Base-by-base conservation (phyloP, 768 basidiomycete species). In the Lactarius quietus region DNA sequence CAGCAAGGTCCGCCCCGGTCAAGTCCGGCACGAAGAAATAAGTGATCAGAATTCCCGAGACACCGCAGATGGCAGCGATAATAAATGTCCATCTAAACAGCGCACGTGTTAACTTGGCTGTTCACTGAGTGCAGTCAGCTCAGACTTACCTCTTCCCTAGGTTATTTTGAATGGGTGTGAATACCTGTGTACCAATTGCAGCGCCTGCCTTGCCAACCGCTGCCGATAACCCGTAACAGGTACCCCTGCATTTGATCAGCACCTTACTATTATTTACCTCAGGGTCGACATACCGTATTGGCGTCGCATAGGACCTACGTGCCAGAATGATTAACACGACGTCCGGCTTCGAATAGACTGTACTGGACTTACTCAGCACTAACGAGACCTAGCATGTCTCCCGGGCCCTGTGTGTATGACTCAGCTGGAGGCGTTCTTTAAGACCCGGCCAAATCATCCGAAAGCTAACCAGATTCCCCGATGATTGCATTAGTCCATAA, bases 121-220 rank as follows among this genome's bases (percentile, higher is more conserved):
- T 48, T 36, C 52, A 3, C 54, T 26, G 9, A 12, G 59, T 29
- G 26, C 4, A 59, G 31, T 23, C 36, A 56, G 18, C 54, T 59
- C 62, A 53, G 57, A 73, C 77, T 53, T 70, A 84, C 83, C 79
- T 82, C 71, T 87, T 84, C 17, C 88, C 88, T n/a, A 88, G 82
- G 71, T 87, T 80, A 61, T 77, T 76, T 70, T 86, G 84, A 66
- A 89, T 87, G 4, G 87, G 87, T 3, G 86, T 87, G 72, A 88
- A 88, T 1, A 82, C 85, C 70, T 89, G 86, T 0, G 85, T 87
- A 10, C 88, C 87, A 58, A 88, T 64, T n/a, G 86, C 88, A 23
- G 89, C 90, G 6, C 89, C 89, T 3, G 86, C 78, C 70, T 89
- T 89, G 10, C 87, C 87, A 8, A 89, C 75, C 0, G 86, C 86